Base-by-base conservation (phyloP, 2,329 filamentous ascomycete species). In the Exophiala sp. region DNA sequence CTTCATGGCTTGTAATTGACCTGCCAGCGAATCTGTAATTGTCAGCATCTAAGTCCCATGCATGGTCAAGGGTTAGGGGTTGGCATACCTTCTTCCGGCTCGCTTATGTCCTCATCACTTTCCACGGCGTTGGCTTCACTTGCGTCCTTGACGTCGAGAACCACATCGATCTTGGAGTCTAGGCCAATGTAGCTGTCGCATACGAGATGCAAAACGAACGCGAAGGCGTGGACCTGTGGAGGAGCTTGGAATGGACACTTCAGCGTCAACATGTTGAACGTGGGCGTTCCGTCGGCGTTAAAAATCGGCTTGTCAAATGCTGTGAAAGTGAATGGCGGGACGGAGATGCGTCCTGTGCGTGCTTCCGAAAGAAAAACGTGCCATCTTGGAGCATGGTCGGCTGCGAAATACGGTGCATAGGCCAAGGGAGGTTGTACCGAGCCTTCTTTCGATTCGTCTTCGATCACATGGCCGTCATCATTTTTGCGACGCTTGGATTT, bases 201-300 rank as follows among this genome's bases (percentile, higher is more conserved):
- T 50, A 97, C 79, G 59, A 96, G 78, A 71, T 97, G 87, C 85
- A 97, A 88, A 57, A 91, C 87, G 69, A 99, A 99, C 1, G 88
- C 91, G 75, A 96, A 99, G 70, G 91, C 87, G 42, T 92, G 94
- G 4, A 89, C 83, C 69, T 96, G 89, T 20, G 92, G 91, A 40
- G 94, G 94, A 1, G 94, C 92, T 62, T 92, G 89, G 72, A 99
- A 99, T 70, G 96, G 90, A 70, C 95, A 92, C 79, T 96, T 97
- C 66, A 97, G 78, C 2, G 94, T 99, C 72, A 97, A 91, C 75
- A 99, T 86, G 65, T 91, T 87, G 75, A 89, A 99, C 2, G 94
- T 97, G 2, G 92, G 92, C 68, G 88, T 88, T 64, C 88, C 90
- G 58, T 60, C 61, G 38, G 84, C 84, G 63, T 88, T 85, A 60